Base-by-base conservation (phyloP, 2,329 filamentous ascomycete genomes). In the Colletotrichum sp. region DNA sequence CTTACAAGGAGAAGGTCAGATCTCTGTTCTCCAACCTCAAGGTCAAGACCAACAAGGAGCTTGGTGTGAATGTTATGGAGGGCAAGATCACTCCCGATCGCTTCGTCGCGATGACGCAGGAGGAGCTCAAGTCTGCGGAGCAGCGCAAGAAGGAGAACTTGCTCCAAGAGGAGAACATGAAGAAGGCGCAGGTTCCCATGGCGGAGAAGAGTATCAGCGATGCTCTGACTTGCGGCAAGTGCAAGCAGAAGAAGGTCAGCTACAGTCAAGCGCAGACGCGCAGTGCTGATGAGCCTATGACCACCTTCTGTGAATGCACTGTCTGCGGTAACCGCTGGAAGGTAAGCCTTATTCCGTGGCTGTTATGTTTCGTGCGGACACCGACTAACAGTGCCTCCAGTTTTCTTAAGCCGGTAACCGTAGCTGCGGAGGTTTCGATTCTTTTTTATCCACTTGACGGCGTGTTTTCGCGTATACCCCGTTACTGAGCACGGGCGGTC, bases 241-340 rank as follows among this genome's bases (percentile, higher is more conserved):
- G 97, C 87, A 95, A 95, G 81, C 91, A 98, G 90, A 96, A 95
- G 89, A 96, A 95, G 89, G 97, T 99, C 83, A 96, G 94, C 85
- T 99, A 99, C 86, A 95, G 92, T 65, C 97, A 99, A 87, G 97
- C 97, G 6, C 97, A 99, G 89, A 99, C 97, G 18, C 91, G 97
- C 78, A 95, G 92, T 87, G 97, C 97, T 79, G 97, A 99, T 91
- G 97, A 99, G 87, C 96, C 96, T 79, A 94, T 94, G 93, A 94
- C 93, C 77, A 94, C 93, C 43, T 94, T 94, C 84, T 94, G 93
- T 86, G 92, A 93, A 83, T 94, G 93, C 82, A 92, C 91, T 82
- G 88, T 91, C 78, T 94, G 93, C 81, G 93, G 93, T 64, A 90
- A 94, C 82, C 89, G 92, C 71, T 94, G 93, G 93, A 94, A 94